A percentile compares a stretch with the other conserved stretches of the same genome.
Evolutionary conservation across 768 basidiomycete genomes (phyloP).

Genomic region (Rhodotorula kratochvilovae): DNA sequence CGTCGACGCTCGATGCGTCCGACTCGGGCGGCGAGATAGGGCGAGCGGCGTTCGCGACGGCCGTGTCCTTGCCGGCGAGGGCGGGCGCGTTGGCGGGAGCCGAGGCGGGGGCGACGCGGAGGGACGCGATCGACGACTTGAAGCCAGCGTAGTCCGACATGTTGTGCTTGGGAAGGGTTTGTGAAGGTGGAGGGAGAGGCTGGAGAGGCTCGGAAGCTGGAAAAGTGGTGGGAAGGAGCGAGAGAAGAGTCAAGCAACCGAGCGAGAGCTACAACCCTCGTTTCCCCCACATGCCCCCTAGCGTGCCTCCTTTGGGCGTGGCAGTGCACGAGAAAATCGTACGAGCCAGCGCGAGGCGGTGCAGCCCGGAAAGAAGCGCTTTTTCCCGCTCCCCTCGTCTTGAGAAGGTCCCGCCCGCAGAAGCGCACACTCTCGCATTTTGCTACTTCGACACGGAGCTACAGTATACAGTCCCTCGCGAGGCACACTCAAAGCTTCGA

Average conservation of each 20-base stretch:
- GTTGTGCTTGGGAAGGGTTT: background rate
- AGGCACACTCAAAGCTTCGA: background rate
- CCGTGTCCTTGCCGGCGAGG: background rate
- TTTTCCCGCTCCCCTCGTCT: no score
- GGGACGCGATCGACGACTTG: constrained; percentile 33
- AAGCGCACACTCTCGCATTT: no score
- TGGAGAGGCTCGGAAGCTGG: no score
- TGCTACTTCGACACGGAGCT: no score
- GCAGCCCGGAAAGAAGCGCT: no score
- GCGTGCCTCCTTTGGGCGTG: background rate
- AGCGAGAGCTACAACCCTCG: no score
- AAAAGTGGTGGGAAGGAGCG: background rate
- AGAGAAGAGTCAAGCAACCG: background rate
- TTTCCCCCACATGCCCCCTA: no score
- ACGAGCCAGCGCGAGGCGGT: no score
- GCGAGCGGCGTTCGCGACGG: background rate
- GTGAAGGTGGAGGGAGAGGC: no score
- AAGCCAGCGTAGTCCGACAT: constrained; percentile 12
- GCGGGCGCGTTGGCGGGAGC: background rate
- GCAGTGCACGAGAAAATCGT: no score
- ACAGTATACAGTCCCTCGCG: no score
- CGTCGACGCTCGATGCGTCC: constrained; percentile 10
- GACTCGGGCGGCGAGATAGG: constrained; percentile 29
- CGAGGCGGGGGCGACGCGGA: constrained; percentile 23
- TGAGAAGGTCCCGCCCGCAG: no score